Percentiles rank a stretch among this genome's conserved stretches.
Evolutionary conservation across 2,329 filamentous ascomycete genomes (phyloP).

Genomic region (Dryadomyces sulphureus): DNA sequence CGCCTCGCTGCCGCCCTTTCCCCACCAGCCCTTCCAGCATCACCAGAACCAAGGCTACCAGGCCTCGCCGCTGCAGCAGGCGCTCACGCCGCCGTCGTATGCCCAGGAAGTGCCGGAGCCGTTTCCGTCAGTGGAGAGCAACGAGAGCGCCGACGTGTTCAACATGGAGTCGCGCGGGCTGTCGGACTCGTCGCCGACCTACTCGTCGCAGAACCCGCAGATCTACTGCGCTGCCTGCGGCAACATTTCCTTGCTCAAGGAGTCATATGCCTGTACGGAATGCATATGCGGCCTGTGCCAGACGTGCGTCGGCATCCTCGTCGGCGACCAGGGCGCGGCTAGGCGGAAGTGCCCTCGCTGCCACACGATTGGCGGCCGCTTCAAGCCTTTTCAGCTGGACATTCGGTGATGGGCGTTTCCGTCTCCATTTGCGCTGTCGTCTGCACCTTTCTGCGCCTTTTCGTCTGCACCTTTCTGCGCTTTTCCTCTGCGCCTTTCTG

Average conservation of each 20-base stretch:
- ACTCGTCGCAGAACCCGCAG: conserved; percentile 61
- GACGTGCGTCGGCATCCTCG: conserved; percentile 70
- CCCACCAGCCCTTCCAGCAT: conserved; percentile 29
- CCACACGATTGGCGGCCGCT: conserved; percentile 62
- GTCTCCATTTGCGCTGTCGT: too few relatives aligned
- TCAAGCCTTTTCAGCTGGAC: conserved; percentile 76
- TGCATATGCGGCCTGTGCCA: conserved; percentile 89
- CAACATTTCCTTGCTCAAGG: conserved; percentile 58
- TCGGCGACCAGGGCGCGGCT: conserved; percentile 62
- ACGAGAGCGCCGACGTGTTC: conserved; percentile 57
- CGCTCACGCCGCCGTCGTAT: conserved; percentile 69
- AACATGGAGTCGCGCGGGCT: conserved; percentile 53
- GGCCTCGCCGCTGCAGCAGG: conserved; percentile 80
- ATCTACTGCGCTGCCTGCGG: conserved; percentile 89
- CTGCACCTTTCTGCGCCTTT: not conserved
- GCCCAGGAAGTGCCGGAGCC: conserved; percentile 56
- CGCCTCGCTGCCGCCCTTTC: conserved; percentile 45
- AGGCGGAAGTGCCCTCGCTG: conserved; percentile 66
- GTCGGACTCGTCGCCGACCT: conserved; percentile 56
- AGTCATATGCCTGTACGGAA: conserved; percentile 88
- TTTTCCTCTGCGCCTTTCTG: not conserved
- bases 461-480: not conserved
- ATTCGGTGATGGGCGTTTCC: conserved; percentile 40
- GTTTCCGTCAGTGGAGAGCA: conserved; percentile 78
- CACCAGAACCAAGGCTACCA: conserved; percentile 44